A percentile compares a stretch with the other conserved stretches of the same genome.
These are phyloP conservation scores for Corymbia citriodora DNA, from an alignment of 441 rosid species.

Conservation along the genomic window DNA sequence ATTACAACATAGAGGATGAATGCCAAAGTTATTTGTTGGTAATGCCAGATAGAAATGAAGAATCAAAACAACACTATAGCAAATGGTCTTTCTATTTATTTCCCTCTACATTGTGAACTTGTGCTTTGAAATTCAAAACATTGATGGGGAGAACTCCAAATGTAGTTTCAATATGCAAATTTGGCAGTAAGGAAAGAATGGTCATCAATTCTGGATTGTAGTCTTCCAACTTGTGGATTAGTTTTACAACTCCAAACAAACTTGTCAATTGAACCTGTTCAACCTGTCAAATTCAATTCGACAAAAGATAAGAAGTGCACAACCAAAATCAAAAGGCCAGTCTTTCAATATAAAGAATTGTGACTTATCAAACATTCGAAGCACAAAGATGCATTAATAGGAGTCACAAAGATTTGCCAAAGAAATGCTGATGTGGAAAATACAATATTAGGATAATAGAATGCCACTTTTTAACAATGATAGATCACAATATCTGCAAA, in stretches of 20 bases:
- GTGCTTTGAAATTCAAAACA: neutral
- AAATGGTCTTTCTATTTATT: neutral
- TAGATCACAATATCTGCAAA: neutral
- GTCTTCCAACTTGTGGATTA: neutral
- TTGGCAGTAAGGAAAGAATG: neutral
- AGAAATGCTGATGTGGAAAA: neutral
- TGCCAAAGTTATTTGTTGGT: neutral
- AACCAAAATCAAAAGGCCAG: neutral
- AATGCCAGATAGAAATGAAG: neutral
- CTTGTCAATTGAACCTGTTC: neutral
- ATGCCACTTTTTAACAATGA: neutral
- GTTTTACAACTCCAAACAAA: neutral
- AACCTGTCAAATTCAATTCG: neutral
- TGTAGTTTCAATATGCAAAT: neutral
- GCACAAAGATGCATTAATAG: neutral
- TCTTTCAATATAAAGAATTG: neutral
- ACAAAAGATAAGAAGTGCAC: neutral
- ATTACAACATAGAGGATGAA: neutral
- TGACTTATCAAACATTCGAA: neutral
- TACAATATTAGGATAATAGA: neutral
- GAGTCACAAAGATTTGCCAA: neutral
- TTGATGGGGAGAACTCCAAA: neutral
- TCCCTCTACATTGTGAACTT: neutral
- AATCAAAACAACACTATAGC: neutral
- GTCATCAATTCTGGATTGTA: neutral